Evolutionary conservation across 2,329 filamentous ascomycete species (phyloP), one percentile per base, ranked within the genome.

Genomic region (Colletotrichum sp.): DNA sequence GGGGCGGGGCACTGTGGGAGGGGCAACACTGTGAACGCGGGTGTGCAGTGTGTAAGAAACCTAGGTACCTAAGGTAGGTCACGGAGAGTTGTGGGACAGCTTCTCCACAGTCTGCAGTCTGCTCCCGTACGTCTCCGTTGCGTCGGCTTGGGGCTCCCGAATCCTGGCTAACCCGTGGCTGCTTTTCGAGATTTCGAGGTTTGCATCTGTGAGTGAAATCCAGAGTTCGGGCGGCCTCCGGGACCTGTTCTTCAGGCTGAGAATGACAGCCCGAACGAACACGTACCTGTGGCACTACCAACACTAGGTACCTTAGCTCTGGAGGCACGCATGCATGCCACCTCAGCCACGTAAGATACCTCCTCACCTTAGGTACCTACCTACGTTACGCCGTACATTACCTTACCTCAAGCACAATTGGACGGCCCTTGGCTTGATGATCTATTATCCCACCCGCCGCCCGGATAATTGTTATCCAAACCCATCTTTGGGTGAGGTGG

Each of bases 151-250:
- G 69, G 34, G 48, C 61, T 67, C 61, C 72, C 69, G 72, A 75
- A 75, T 43, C 62, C 69, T 75, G 72, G 69, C 62, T 66, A 75
- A 48, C 18, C 22, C 43, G 32, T 13, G 39, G 39, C 39, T 48
- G 39, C 18, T 48, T 48, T 48, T 48, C 39, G 39, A 48, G 18
- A 48, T 48, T 48, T n/a, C 39, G 39, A 48, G 39, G 18, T n/a
- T n/a, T 48, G 39, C 39, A n/a, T 48, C 39, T 48, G 55, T 28
- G 27, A 25, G 13, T 16, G 22, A 58, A 25, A 5, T 64, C 22
- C n/a, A 64, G 30, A 75, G 39, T 61, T 72, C 62, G 39, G 72
- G 72, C 72, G 69, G 72, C 72, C 72, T 75, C 68, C 72, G 69
- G 15, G 22, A 36, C 71, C 30, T 39, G 25, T 60, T 70, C 30